phyloP scores from a whole-genome alignment of 805 yeast genomes.

The Blastobotrys peoriensis region DNA sequence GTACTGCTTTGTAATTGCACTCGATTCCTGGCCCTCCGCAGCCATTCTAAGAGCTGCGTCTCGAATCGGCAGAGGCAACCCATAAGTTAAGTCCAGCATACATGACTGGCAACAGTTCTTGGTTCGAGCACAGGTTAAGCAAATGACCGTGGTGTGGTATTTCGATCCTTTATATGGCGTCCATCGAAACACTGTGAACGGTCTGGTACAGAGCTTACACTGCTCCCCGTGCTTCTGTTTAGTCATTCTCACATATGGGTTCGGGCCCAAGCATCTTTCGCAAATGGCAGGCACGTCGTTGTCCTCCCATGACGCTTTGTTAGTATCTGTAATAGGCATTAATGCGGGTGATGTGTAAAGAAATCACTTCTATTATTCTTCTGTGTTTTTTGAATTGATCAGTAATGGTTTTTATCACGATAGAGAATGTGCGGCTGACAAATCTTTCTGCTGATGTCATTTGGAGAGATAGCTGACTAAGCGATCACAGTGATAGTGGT shows the following conservation, averaged over 20 bases:
- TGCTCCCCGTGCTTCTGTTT: constrained; percentile 68
- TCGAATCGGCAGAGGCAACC: constrained; percentile 70
- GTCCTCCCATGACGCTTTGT: constrained; percentile 30
- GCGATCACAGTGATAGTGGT: too few species aligned
- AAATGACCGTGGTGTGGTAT: constrained; percentile 60
- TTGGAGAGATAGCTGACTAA: too few species aligned
- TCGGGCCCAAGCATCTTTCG: constrained; percentile 62
- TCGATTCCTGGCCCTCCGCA: constrained; percentile 44
- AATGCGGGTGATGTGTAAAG: too few species aligned
- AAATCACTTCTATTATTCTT: too few species aligned
- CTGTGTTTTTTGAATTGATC: too few species aligned
- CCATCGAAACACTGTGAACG: constrained; percentile 81
- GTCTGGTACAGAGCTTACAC: constrained; percentile 79
- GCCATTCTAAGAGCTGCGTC: constrained; percentile 78
- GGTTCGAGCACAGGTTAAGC: constrained; percentile 72
- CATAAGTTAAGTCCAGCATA: constrained; percentile 72
- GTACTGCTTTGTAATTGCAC: constrained; percentile 50
- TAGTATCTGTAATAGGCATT: constrained; percentile 28
- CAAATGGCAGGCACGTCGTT: constrained; percentile 61
- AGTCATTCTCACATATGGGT: constrained; percentile 62
- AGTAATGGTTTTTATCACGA: too few species aligned
- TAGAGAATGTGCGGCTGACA: too few species aligned
- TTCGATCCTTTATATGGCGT: constrained; percentile 40
- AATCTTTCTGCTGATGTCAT: too few species aligned
- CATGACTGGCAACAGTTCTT: constrained; percentile 86